Evolutionary conservation across 768 basidiomycete genomes (phyloP), one percentile per base, ranked within the genome.

Genomic region (Ephemerocybe angulata): DNA sequence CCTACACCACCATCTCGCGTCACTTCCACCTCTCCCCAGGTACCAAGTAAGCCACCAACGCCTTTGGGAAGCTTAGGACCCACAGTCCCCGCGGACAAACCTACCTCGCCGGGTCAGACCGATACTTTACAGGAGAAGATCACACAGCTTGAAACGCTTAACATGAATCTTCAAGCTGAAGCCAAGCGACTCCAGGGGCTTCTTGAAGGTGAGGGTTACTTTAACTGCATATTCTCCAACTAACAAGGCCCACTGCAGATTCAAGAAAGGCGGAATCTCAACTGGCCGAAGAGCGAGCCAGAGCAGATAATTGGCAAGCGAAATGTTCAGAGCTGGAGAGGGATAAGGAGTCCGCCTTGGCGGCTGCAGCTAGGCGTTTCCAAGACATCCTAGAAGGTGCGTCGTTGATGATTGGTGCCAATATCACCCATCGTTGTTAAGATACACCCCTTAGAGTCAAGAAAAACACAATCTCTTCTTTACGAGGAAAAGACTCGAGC

Each of bases 1-100:
- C 65, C 69, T 40, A 65, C 75, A 12, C 74, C 76, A 55, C 70
- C 73, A 38, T 64, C 65, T 56, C 65, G 60, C 12, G 52, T 44
- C 60, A 62, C 63, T 28, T 54, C 57, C 19, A 41, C 54, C 3
- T 42, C 52, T 15, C 57, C 56, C 22, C 31, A 58, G 41, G 29
- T 49, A 25, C 42, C 47, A 3, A 49, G 54, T n/a, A 56, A 54
- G 42, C 54, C 60, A 52, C 53, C 60, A 29, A 58, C 60, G 21
- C 54, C 40, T 24, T 17, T 28, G n/a, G 22, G 42, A 13, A 33
- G 25, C 19, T n/a, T n/a, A n/a, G 27, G 35, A n/a, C 11, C 50
- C 51, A 19, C 22, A n/a, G 7, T 19, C 15, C 24, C 21, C 29
- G 52, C 29, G 21, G 49, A n/a, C 5, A 48, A 28, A 28, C 10